Conservation (phyloP, 345 rosid species). For the thale cress (Arabidopsis thaliana) region DNA sequence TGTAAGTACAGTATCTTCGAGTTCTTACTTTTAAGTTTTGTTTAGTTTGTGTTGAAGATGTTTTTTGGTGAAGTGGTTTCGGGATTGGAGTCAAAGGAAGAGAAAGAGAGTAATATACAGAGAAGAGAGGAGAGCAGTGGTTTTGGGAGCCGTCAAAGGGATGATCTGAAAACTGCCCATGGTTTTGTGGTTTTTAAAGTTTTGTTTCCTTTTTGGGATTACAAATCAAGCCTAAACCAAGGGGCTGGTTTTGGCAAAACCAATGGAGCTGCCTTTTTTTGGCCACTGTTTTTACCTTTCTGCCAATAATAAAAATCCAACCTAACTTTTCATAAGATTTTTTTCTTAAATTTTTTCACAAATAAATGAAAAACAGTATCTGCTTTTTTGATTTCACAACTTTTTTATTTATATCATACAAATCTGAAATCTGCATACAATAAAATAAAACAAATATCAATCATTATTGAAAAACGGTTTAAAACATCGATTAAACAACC, state of each 20-base stretch:
- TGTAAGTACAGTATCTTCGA: not conserved
- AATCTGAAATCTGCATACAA: not conserved
- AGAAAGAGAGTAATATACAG: conserved; percentile 40
- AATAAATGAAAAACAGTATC: not conserved
- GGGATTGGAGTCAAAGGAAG: conserved; percentile 11
- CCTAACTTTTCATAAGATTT: not conserved
- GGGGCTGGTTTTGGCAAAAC: conserved; percentile 40
- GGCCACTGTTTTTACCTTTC: not conserved
- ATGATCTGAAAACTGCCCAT: conserved; percentile 61
- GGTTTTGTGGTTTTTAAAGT: conserved; percentile 54
- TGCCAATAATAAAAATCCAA: not conserved
- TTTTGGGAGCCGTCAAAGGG: conserved; percentile 44
- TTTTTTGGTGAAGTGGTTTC: not conserved
- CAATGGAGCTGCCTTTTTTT: conserved; percentile 25
- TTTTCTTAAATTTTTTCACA: not conserved
- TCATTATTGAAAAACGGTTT: not conserved
- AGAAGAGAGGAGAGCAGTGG: conserved; percentile 51
- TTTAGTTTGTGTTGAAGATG: not conserved
- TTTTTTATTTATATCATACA: not conserved
- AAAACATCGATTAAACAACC: not conserved
- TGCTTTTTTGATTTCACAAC: not conserved
- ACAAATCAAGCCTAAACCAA: conserved; percentile 34
- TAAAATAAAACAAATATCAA: not conserved
- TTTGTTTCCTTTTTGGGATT: conserved; percentile 30
- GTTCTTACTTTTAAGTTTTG: not conserved